Evolutionary conservation across 495 filamentous ascomycete genomes (phyloP), one percentile per base, ranked within the genome.

Genomic region (Hyaloscypha variabilis): DNA sequence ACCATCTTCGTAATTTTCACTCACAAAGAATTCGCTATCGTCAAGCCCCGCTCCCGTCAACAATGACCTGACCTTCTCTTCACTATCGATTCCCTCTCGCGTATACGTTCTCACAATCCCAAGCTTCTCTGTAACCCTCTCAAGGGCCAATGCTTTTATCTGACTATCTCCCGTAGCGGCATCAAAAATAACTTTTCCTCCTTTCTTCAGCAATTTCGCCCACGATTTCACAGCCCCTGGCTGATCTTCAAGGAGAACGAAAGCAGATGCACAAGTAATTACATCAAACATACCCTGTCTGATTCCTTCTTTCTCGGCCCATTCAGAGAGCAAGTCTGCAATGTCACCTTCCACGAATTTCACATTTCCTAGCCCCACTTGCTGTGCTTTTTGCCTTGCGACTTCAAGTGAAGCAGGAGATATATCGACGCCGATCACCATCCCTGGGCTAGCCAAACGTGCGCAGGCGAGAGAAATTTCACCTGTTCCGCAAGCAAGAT

Each of bases 401-500:
- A 71, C 56, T 3, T 56, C 62, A 14, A 83, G 69, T 74, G 42
- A 69, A 67, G 5, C 58, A 52, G 58, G 19, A 31, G 70, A 78
- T 49, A 81, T 75, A 66, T 83, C 81, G 28, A 83, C 67, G 3
- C 79, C 81, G 26, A 77, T 65, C 26, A 82, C 77, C 19, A 36
- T 64, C 3, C 79, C 79, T 3, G 30, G 50, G 0, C 77, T 77
- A 13, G 79, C 78, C 1, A 54, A 60, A 31, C 71, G 54, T 21
- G 71, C 71, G 8, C 73, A 77, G 1, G 74, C 73, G 30, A 77
- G 71, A 23, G 73, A 72, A 52, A 79, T 71, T 2, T 77, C 71
- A 11, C 80, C 80, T 6, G 78, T 82, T 19, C 79, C 81, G 66
- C 78, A 82, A 24, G 76, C 77, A 13, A 82, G 72, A 63, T 81